Percentiles rank a stretch among this genome's conserved stretches.
phyloP scores from a whole-genome alignment of 345 rosid genomes.

The Euphorbia tirucalli region DNA sequence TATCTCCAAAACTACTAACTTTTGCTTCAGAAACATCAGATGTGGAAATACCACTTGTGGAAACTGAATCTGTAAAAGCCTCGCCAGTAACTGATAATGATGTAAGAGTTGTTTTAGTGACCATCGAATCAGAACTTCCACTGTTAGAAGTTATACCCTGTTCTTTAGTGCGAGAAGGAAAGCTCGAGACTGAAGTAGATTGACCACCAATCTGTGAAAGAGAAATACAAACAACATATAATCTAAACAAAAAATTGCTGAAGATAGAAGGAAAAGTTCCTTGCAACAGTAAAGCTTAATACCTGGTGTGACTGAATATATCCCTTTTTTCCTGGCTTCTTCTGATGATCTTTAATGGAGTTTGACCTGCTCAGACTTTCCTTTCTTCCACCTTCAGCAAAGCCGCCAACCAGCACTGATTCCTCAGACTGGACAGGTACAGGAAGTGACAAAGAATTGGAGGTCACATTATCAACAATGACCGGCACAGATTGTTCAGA shows the following conservation, averaged over 20 bases:
- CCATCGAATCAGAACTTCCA: slow-evolving; percentile 33
- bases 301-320: slow-evolving; percentile 49
- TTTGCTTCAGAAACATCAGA: slow-evolving; percentile 32
- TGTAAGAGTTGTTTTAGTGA: slow-evolving; percentile 27
- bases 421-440: slow-evolving; percentile 34
- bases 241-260: background rate
- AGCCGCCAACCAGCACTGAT: slow-evolving; percentile 16
- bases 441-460: slow-evolving; percentile 19
- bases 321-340: slow-evolving; percentile 41
- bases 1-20: slow-evolving; percentile 30
- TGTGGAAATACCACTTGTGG: slow-evolving; percentile 25
- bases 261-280: background rate
- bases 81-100: slow-evolving; percentile 26
- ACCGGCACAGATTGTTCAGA: slow-evolving; percentile 30
- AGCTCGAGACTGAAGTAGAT: slow-evolving; percentile 19
- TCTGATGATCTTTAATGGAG: slow-evolving; percentile 53
- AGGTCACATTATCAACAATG: slow-evolving; percentile 20
- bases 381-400: slow-evolving; percentile 36
- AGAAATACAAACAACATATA: slow-evolving; percentile 10
- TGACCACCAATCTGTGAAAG: slow-evolving; percentile 36
- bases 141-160: slow-evolving; percentile 29
- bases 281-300: slow-evolving; percentile 7
- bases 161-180: slow-evolving; percentile 28
- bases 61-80: slow-evolving; percentile 20
- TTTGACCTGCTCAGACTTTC: slow-evolving; percentile 46